Evolutionary conservation across 1,284 basidiomycete genomes (phyloP), one percentile per base, ranked within the genome.

Genomic region (Apiotrichum mycotoxinovorans): DNA sequence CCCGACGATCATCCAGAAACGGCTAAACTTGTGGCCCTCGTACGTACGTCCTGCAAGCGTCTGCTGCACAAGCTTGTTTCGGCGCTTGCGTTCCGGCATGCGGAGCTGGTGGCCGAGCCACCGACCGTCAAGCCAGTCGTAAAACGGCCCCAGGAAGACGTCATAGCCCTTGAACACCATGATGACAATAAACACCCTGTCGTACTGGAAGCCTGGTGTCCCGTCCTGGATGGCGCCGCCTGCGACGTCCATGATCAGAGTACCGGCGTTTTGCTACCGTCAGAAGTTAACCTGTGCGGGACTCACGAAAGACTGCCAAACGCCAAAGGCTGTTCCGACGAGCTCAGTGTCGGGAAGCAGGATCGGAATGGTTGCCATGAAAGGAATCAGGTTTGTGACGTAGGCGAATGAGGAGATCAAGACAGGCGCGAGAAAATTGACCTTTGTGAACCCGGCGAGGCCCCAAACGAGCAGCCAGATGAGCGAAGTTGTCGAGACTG

Each of bases 151-250:
- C 20, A 68, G 69, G 54, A 70, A 45, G 38, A 77, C 63, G 43
- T 80, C 72, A 47, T 78, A 48, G 1, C 62, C 60, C 58, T 79
- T 79, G 63, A 79, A 64, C n/a, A 71, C 79, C 63, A 80, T 77
- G 51, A 79, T 62, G 52, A 79, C 66, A 57, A 72, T 71, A 37
- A 79, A 72, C 35, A 79, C 77, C 25, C 66, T 65, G 54, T 71
- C 57, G 67, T 79, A 79, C n/a, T 44, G 33, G 18, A 30, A 23
- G 18, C 57, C 62, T 1, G 68, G 63, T 0, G 77, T 69, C 2
- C 61, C 62, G 60, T 80, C 77, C 65, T 80, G 79, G 41, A 79
- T 75, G 12, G 74, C 70, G 15, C 78, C 79, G 0, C 72, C 64
- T 0, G 74, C 67, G 9, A 79, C 75, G 41, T 79, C 76, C 51